Base-by-base conservation (phyloP, 2,329 filamentous ascomycete genomes). In the Chaetothyriales sp. region DNA sequence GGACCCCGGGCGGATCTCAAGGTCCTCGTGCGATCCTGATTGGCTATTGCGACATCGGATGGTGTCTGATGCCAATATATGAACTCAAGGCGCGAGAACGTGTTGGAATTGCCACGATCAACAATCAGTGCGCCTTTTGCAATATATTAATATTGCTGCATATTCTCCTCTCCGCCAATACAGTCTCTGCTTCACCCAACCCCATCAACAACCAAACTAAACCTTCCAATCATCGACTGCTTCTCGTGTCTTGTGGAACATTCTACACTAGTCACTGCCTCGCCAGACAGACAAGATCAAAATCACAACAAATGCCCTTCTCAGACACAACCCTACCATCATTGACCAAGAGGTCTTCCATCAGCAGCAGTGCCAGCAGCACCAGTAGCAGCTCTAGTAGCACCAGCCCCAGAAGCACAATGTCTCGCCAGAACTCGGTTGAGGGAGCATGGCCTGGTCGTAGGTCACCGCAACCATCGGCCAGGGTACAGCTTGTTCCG, bases 401-500 rank as follows among this genome's bases (percentile, higher is more conserved):
- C 44, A 22, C 52, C 53, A 42, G 44, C 9, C 36, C 8, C 51
- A 18, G 45, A 10, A 32, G 12, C 45, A 25, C 43, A 2, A 39
- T 39, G 32, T 39, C 32, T 15, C 32, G 32, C 32, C 43, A 20
- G 22, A 45, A 45, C 43, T 45, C 19, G 6, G 43, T 36, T 25
- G 45, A 47, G 8, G 28, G 45, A 22, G 19, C 3, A 15, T 7
- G 45, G 22, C 43, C 15, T 19, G 4, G 43, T 45, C 43, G 10
- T 26, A 45, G 10, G 32, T 26, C 43, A 10, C 43, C 19, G 22
- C 43, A 45, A 19, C 8, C n/a, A 10, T 26, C 50, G 19, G 56
- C 58, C 43, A 49, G 53, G 48, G 58, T 60, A 5, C 58, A 60
- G 45, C 48, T 60, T 25, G 50, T 60, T 3, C 58, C 58, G 3